phyloP scores from a whole-genome alignment of 2,329 filamentous ascomycete species.

The Diaporthe helianthi region DNA sequence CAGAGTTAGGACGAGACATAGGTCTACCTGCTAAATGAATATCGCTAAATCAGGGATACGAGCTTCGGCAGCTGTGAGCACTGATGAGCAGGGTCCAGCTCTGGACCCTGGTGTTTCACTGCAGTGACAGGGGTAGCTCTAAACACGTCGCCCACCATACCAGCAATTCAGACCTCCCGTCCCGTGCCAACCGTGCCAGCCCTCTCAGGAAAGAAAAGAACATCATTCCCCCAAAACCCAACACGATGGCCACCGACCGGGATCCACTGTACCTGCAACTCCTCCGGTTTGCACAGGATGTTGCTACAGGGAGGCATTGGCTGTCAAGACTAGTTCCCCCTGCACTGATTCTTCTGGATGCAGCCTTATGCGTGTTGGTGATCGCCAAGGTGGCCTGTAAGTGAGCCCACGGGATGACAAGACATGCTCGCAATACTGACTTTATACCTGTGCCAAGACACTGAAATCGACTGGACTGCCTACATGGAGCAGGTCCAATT shows the following conservation, averaged over 20 bases:
- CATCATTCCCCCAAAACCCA: background rate
- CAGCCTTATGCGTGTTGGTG: constrained; percentile 73
- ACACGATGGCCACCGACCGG: constrained; percentile 30
- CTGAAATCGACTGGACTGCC: constrained; percentile 96
- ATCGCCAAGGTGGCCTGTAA: constrained; percentile 86
- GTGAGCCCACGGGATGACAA: constrained; percentile 41
- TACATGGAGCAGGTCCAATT: constrained; percentile 94
- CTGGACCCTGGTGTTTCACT: too few relatives aligned
- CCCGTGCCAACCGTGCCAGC: background rate
- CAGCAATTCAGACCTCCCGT: background rate
- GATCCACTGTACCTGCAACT: constrained; percentile 38
- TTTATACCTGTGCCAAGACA: constrained; percentile 62
- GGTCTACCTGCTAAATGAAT: background rate
- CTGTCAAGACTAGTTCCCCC: constrained; percentile 61
- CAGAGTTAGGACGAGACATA: background rate
- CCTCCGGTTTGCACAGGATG: constrained; percentile 47
- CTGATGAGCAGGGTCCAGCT: background rate
- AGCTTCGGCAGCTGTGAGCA: background rate
- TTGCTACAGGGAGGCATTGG: constrained; percentile 56
- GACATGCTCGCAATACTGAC: background rate
- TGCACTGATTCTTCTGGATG: constrained; percentile 73
- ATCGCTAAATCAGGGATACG: background rate
- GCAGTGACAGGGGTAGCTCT: constrained; percentile 24
- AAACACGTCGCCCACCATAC: constrained; percentile 31
- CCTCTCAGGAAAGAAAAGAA: background rate